phyloP scores from a whole-genome alignment of 805 yeast genomes.

The Suhomyces sp. region DNA sequence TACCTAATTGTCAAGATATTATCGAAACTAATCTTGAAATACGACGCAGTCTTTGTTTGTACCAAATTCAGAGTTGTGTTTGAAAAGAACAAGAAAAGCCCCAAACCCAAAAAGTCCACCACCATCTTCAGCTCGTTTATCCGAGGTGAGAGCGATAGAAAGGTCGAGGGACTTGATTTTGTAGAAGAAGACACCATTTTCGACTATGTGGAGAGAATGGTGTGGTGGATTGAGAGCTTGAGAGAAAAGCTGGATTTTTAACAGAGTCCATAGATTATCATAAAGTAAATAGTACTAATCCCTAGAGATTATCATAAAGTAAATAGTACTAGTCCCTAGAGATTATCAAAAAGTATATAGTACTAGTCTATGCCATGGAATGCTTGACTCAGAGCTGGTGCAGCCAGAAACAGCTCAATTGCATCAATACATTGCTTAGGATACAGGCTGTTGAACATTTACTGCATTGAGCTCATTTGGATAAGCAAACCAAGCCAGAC shows the following conservation, averaged over 20 bases:
- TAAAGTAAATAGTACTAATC: too few species aligned
- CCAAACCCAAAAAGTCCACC: conserved; percentile 7
- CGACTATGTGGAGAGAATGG: conserved; percentile 26
- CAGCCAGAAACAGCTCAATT: too few species aligned
- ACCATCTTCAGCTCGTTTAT: conserved; percentile 4
- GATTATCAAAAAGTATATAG: too few species aligned
- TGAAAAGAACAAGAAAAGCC: conserved; percentile 22
- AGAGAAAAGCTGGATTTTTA: neutral
- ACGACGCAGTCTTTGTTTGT: conserved; percentile 40
- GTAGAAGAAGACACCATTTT: conserved; percentile 30
- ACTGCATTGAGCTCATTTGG: too few species aligned
- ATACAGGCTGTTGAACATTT: too few species aligned
- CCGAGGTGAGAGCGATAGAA: conserved; percentile 4
- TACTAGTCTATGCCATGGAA: too few species aligned
- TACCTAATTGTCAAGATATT: conserved; percentile 42
- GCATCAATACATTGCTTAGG: too few species aligned
- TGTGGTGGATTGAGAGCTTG: conserved; percentile 28
- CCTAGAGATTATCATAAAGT: too few species aligned
- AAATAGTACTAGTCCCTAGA: too few species aligned
- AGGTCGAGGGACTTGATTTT: conserved; percentile 19
- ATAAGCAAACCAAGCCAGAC: too few species aligned
- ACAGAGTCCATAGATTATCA: too few species aligned
- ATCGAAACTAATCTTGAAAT: conserved; percentile 37
- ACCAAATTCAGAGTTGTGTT: conserved; percentile 40
- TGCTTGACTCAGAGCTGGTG: too few species aligned